phyloP scores from a whole-genome alignment of 192 early-diverging fungal species.

The Coemansia sp. region DNA sequence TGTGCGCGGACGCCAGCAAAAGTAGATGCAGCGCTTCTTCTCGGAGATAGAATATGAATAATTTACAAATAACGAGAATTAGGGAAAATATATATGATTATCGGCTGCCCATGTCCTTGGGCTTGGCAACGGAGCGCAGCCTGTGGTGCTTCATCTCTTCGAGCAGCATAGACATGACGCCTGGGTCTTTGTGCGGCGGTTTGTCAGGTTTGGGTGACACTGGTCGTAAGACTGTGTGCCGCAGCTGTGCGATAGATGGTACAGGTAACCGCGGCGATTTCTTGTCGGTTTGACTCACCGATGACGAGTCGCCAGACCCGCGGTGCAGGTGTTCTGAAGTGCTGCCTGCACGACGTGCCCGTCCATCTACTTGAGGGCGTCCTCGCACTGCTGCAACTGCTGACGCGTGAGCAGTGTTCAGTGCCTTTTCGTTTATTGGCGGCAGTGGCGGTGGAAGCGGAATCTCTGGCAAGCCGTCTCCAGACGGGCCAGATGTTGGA shows the following conservation, averaged over 20 bases:
- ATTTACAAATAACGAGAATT: not conserved
- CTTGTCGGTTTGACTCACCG: not conserved
- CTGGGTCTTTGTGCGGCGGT: conserved; percentile 45
- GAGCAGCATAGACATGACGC: conserved; percentile 45
- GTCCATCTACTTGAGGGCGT: not conserved
- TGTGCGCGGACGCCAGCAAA: conserved; percentile 11
- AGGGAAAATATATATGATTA: not conserved
- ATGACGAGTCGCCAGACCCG: conserved; percentile 3
- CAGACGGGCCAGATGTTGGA: conserved; percentile 15
- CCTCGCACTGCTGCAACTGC: not conserved
- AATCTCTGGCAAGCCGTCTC: not conserved
- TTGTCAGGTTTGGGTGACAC: conserved; percentile 4
- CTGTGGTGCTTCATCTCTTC: conserved; percentile 49
- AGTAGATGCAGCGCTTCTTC: not conserved
- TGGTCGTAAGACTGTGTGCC: conserved; percentile 15
- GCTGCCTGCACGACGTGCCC: not conserved
- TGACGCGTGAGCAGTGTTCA: conserved; percentile 5
- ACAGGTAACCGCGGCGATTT: not conserved
- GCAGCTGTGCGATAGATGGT: conserved; percentile 8
- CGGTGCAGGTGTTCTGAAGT: not conserved
- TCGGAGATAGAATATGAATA: not conserved
- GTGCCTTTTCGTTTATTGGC: not conserved
- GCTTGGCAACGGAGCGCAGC: conserved; percentile 39
- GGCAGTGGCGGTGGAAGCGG: conserved; percentile 21
- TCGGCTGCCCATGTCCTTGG: conserved; percentile 34